Conservation (phyloP, 2,329 filamentous ascomycete species). For the Chrysoporthe cubensis region DNA sequence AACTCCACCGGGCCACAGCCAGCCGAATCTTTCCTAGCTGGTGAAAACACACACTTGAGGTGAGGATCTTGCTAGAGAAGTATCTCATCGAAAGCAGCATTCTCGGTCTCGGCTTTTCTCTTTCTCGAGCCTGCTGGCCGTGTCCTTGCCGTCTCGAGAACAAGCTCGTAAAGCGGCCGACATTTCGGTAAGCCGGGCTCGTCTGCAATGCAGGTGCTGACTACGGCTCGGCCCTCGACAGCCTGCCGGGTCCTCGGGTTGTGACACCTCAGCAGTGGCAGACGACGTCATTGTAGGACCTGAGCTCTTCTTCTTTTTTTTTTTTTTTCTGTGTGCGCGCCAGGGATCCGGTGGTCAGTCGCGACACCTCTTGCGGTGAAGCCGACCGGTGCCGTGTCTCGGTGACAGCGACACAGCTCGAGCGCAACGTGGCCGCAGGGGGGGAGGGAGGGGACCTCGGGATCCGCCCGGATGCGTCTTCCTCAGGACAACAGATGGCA, state of each 20-base stretch:
- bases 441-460: neutral
- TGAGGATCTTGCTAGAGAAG: neutral
- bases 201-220: neutral
- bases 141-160: neutral
- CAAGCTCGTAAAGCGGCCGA: neutral
- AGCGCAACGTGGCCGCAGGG: constrained; percentile 11
- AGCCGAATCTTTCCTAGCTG: neutral
- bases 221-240: constrained; percentile 5
- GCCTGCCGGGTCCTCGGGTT: neutral
- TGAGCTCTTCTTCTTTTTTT: neutral
- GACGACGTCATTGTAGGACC: constrained; percentile 1
- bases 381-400: neutral
- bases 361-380: constrained; percentile 4
- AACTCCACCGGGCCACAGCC: neutral
- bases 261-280: neutral
- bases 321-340: neutral
- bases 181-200: neutral
- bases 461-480: constrained; percentile 7
- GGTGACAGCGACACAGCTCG: constrained; percentile 5
- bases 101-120: neutral
- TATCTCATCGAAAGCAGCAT: neutral
- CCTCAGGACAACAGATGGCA: constrained; percentile 4
- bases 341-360: neutral
- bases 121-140: neutral
- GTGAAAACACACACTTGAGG: neutral